These are phyloP conservation scores for Echites panduratus DNA, from an alignment of 257 asterid species.

Conservation along the genomic window DNA sequence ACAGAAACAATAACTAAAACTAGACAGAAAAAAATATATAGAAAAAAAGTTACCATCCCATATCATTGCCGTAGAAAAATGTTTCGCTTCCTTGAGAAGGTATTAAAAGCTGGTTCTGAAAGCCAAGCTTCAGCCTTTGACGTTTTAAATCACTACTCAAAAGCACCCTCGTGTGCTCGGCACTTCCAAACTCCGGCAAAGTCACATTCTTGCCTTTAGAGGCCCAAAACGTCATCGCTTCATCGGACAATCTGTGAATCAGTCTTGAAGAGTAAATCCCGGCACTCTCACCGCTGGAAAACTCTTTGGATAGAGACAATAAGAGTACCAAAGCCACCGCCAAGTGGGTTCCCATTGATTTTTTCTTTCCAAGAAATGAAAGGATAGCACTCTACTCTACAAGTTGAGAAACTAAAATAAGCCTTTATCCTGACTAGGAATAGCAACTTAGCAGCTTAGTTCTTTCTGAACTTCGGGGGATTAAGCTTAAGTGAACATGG, in stretches of 20 bases:
- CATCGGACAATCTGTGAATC: slow-evolving; percentile 54
- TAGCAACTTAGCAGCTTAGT: background rate
- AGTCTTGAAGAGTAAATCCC: slow-evolving; percentile 38
- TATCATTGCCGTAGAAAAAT: slow-evolving; percentile 55
- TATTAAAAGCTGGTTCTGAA: slow-evolving; percentile 6
- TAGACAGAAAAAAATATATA: background rate
- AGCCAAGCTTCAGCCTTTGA: slow-evolving; percentile 54
- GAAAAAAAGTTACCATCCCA: slow-evolving; percentile 52
- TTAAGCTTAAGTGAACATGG: background rate
- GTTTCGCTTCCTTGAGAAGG: slow-evolving; percentile 46
- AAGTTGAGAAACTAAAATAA: background rate
- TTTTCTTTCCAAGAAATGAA: background rate
- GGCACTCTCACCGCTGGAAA: slow-evolving; percentile 15
- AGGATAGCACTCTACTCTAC: background rate
- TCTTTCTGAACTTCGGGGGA: background rate
- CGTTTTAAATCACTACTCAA: slow-evolving; percentile 54
- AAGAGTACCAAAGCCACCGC: slow-evolving; percentile 1
- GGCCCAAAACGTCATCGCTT: slow-evolving; percentile 39
- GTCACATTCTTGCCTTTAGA: slow-evolving; percentile 23
- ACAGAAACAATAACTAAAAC: background rate
- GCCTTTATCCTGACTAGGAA: background rate
- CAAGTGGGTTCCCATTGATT: slow-evolving; percentile 4
- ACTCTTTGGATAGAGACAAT: slow-evolving; percentile 11
- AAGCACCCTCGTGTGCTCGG: slow-evolving; percentile 46
- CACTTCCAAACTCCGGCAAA: slow-evolving; percentile 43